phyloP scores from a whole-genome alignment of 2,329 filamentous ascomycete species.

The Mollisiaceae sp. region DNA sequence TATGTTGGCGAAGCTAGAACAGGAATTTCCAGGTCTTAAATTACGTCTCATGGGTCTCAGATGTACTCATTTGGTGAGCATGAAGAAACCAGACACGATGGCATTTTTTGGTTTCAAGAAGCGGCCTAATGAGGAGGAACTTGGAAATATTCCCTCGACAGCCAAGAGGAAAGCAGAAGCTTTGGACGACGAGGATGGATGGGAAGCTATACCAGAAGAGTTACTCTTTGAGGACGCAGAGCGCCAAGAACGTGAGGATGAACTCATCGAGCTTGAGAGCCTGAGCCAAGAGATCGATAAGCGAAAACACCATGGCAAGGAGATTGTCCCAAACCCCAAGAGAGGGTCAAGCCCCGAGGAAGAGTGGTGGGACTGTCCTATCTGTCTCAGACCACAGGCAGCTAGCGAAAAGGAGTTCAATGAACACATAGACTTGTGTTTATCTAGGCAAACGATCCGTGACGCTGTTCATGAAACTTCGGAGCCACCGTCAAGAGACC shows the following conservation, averaged over 20 bases:
- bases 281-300: slow-evolving; percentile 57
- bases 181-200: slow-evolving; percentile 52
- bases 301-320: slow-evolving; percentile 53
- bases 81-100: slow-evolving; percentile 77
- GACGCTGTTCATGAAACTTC: slow-evolving; percentile 70
- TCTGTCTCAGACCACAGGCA: slow-evolving; percentile 78
- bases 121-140: slow-evolving; percentile 33
- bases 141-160: slow-evolving; percentile 27
- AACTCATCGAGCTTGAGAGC: slow-evolving; percentile 64
- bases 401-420: slow-evolving; percentile 83
- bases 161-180: slow-evolving; percentile 47
- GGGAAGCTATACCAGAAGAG: slow-evolving; percentile 73
- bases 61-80: slow-evolving; percentile 85
- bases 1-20: slow-evolving; percentile 82
- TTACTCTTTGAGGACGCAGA: slow-evolving; percentile 65
- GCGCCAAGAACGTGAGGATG: slow-evolving; percentile 62
- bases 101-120: slow-evolving; percentile 75
- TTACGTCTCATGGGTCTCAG: slow-evolving; percentile 86
- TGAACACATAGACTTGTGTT: slow-evolving; percentile 87
- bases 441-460: slow-evolving; percentile 84
- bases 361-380: slow-evolving; percentile 82
- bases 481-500: slow-evolving; percentile 22
- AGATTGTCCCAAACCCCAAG: slow-evolving; percentile 52
- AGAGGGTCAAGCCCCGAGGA: slow-evolving; percentile 42
- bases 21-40: slow-evolving; percentile 79